Conservation (phyloP, 2,329 filamentous ascomycete species). For the Fusarium irregulare region DNA sequence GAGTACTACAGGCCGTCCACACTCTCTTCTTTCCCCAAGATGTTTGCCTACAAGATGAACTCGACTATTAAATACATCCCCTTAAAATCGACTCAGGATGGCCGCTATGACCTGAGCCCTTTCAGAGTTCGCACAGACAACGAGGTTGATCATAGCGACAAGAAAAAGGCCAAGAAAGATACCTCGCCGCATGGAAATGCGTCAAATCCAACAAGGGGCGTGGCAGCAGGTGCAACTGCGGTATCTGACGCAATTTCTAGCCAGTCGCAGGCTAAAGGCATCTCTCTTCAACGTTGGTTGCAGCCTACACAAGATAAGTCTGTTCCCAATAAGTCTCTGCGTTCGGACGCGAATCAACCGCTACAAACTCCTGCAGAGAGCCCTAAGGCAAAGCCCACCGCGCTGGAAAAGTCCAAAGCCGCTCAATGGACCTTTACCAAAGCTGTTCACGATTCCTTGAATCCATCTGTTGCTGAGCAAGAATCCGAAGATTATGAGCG, state of each 20-base stretch:
- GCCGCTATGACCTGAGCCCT: slow-evolving; percentile 85
- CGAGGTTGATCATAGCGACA: slow-evolving; percentile 69
- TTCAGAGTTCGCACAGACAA: slow-evolving; percentile 81
- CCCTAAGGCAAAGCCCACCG: slow-evolving; percentile 64
- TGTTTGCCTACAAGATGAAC: slow-evolving; percentile 93
- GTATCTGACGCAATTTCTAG: slow-evolving; percentile 55
- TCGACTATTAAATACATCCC: slow-evolving; percentile 87
- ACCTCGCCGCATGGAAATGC: slow-evolving; percentile 74
- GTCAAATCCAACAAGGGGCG: slow-evolving; percentile 50
- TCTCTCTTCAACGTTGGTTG: slow-evolving; percentile 72
- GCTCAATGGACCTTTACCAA: slow-evolving; percentile 91
- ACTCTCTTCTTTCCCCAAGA: slow-evolving; percentile 88
- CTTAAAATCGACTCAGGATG: slow-evolving; percentile 76
- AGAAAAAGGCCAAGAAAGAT: slow-evolving; percentile 72
- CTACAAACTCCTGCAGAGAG: slow-evolving; percentile 33
- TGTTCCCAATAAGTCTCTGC: slow-evolving; percentile 29
- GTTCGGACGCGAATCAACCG: slow-evolving; percentile 32
- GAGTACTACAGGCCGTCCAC: slow-evolving; percentile 94
- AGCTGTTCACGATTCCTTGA: slow-evolving; percentile 85
- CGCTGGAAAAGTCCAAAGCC: slow-evolving; percentile 80
- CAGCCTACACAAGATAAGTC: slow-evolving; percentile 58
- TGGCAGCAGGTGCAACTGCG: slow-evolving; percentile 51
- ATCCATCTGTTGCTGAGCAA: slow-evolving; percentile 79
- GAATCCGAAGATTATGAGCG: slow-evolving; percentile 89
- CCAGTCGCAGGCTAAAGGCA: slow-evolving; percentile 57